Conservation (phyloP, 805 yeast genomes). For the Blastobotrys attinorum region DNA sequence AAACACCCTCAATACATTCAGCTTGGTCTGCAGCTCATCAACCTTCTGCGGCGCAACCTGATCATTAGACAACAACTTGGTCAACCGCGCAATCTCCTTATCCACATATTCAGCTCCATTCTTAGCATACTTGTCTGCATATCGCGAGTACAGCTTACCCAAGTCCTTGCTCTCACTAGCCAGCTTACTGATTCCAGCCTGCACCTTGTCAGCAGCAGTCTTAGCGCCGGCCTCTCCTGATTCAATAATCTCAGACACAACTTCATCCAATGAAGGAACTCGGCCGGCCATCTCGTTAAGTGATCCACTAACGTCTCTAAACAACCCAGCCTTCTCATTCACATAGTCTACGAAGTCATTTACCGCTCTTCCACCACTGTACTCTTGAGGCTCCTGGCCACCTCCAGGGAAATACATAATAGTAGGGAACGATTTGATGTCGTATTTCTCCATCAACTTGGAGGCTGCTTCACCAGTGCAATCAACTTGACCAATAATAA, state of each 20-base stretch:
- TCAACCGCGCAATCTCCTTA: constrained; percentile 41
- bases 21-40: constrained; percentile 45
- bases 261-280: constrained; percentile 28
- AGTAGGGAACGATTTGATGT: constrained; percentile 45
- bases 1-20: constrained; percentile 40
- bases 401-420: constrained; percentile 44
- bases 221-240: constrained; percentile 27
- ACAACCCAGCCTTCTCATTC: constrained; percentile 31
- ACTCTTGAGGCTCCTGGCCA: constrained; percentile 43
- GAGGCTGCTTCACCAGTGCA: constrained; percentile 39
- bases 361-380: constrained; percentile 43
- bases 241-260: constrained; percentile 27
- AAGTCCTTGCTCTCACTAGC: too few species aligned
- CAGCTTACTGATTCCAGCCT: constrained; percentile 19
- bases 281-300: constrained; percentile 36
- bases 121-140: constrained; percentile 23
- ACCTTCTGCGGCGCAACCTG: constrained; percentile 34
- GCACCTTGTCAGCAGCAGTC: constrained; percentile 6
- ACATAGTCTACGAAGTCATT: constrained; percentile 46
- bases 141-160: constrained; percentile 11
- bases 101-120: constrained; percentile 32
- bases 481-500: constrained; percentile 41
- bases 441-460: constrained; percentile 35
- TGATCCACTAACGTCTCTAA: constrained; percentile 36
- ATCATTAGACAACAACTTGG: constrained; percentile 32